These are phyloP conservation scores for Aspergillus sclerotialis DNA, from an alignment of 2,329 filamentous ascomycete species.

Conservation along the genomic window DNA sequence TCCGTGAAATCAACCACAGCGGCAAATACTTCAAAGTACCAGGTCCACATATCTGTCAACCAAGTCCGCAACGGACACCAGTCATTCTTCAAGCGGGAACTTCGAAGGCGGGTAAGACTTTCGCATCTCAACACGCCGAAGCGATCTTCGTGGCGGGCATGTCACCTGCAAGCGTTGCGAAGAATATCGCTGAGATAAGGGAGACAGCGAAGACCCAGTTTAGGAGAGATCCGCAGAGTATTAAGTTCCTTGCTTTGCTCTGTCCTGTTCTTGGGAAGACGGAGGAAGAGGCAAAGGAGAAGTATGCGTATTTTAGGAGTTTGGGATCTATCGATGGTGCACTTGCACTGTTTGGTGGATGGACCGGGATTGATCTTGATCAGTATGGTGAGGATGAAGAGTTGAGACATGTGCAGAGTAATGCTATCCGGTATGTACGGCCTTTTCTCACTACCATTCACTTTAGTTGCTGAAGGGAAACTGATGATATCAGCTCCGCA, in stretches of 20 bases:
- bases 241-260: slow-evolving; percentile 63
- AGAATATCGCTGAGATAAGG: slow-evolving; percentile 58
- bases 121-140: slow-evolving; percentile 64
- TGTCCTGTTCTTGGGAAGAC: slow-evolving; percentile 60
- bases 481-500: slow-evolving; percentile 33
- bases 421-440: slow-evolving; percentile 46
- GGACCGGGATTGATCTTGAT: slow-evolving; percentile 62
- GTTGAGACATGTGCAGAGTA: slow-evolving; percentile 53
- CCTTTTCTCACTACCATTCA: slow-evolving; percentile 4
- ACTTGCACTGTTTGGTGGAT: slow-evolving; percentile 64
- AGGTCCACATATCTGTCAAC: slow-evolving; percentile 60
- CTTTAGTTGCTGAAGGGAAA: slow-evolving; percentile 3
- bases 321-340: slow-evolving; percentile 62
- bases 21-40: slow-evolving; percentile 59
- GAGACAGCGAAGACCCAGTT: slow-evolving; percentile 44
- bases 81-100: slow-evolving; percentile 65
- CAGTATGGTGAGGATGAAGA: slow-evolving; percentile 59
- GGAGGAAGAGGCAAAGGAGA: slow-evolving; percentile 58
- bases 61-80: slow-evolving; percentile 61
- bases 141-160: slow-evolving; percentile 65
- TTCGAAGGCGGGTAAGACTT: slow-evolving; percentile 57
- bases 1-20: slow-evolving; percentile 59
- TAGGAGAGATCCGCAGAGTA: slow-evolving; percentile 52
- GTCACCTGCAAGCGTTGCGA: slow-evolving; percentile 54
- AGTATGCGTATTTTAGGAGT: slow-evolving; percentile 54